Conservation (phyloP, 2,329 filamentous ascomycete species). For the Fusarium transvaalense region DNA sequence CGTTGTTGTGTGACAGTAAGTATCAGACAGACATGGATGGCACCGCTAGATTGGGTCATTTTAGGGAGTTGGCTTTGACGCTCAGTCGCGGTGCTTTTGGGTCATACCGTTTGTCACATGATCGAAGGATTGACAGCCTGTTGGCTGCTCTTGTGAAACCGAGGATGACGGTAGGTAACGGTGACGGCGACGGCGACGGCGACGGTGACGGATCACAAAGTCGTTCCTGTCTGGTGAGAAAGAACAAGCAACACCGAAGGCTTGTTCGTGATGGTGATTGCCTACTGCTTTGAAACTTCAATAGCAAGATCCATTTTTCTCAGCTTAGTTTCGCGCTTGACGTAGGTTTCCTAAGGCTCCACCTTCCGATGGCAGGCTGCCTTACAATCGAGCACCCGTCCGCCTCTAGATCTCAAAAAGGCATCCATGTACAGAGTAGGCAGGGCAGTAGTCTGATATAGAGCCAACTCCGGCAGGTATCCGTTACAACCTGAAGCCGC, state of each 20-base stretch:
- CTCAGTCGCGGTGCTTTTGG: constrained; percentile 14
- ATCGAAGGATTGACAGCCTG: constrained; percentile 35
- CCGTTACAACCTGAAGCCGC: constrained; percentile 17
- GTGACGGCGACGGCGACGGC: neutral
- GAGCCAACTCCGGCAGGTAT: constrained; percentile 28
- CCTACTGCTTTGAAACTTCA: constrained; percentile 11
- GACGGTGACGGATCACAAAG: constrained; percentile 38
- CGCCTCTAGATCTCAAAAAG: constrained; percentile 3
- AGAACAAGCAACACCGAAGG: constrained; percentile 15
- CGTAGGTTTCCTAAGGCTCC: constrained; percentile 23
- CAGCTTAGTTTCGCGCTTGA: constrained; percentile 25
- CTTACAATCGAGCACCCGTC: constrained; percentile 7
- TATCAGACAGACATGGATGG: constrained; percentile 31
- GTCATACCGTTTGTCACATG: constrained; percentile 44
- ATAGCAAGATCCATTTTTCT: constrained; percentile 17
- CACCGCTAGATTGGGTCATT: constrained; percentile 37
- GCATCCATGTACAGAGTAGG: constrained; percentile 2
- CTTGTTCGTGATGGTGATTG: constrained; percentile 22
- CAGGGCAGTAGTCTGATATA: constrained; percentile 8
- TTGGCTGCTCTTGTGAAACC: constrained; percentile 28
- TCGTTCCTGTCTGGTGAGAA: constrained; percentile 18
- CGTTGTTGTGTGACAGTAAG: constrained; percentile 42
- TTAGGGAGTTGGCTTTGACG: constrained; percentile 30
- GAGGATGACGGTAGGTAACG: constrained; percentile 32
- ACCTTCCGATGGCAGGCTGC: constrained; percentile 17